Evolutionary conservation across 176 grass and related monocot genomes (phyloP).

Genomic region (Melocanna baccifera): DNA sequence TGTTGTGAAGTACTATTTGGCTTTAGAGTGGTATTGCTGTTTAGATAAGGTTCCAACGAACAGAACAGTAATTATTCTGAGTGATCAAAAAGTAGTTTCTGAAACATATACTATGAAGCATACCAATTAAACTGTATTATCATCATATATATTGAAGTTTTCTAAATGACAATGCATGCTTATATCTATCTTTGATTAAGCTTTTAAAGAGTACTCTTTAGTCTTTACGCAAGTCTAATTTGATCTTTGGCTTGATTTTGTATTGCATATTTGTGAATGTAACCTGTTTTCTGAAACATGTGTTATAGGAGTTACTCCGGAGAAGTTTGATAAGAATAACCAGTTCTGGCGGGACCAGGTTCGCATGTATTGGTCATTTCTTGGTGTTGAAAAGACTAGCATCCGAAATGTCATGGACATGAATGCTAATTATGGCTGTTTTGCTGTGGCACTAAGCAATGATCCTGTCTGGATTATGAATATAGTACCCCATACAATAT

Average conservation of each 20-base stretch:
- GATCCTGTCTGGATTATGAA: slow-evolving; percentile 92
- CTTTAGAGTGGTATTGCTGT: background rate
- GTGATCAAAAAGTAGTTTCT: background rate
- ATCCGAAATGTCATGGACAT: slow-evolving; percentile 95
- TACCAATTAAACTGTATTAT: background rate
- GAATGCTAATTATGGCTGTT: slow-evolving; percentile 93
- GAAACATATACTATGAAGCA: background rate
- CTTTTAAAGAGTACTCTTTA: background rate
- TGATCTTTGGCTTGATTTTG: slow-evolving; percentile 6
- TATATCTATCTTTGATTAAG: background rate
- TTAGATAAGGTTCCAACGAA: background rate
- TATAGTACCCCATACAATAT: slow-evolving; percentile 70
- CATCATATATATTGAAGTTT: background rate
- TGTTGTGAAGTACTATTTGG: background rate
- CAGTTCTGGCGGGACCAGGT: slow-evolving; percentile 79
- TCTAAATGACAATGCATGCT: background rate
- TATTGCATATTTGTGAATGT: slow-evolving; percentile 22
- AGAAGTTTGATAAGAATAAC: slow-evolving; percentile 60
- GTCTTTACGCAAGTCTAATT: background rate
- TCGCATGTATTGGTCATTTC: slow-evolving; percentile 74
- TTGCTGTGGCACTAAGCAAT: slow-evolving; percentile 68
- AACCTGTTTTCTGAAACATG: slow-evolving; percentile 32
- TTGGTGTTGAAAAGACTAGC: slow-evolving; percentile 54
- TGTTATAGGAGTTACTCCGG: slow-evolving; percentile 64
- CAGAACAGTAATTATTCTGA: background rate